Base-by-base conservation (phyloP, 148 eudicot species). In the Nepenthes gracilis region DNA sequence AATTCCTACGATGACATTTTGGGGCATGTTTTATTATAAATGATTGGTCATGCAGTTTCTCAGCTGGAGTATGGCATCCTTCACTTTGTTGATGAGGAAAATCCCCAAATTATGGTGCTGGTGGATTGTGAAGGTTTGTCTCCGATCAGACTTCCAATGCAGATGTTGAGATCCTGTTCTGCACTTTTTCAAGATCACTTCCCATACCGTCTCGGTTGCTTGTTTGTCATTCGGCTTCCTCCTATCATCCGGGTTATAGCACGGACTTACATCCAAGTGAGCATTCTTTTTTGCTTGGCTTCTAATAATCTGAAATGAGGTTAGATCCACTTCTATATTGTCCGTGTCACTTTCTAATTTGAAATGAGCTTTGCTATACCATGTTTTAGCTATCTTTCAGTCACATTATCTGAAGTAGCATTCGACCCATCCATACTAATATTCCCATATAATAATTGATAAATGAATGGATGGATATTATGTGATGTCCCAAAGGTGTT, bases 71-170 rank as follows among this genome's bases (percentile, higher is more conserved):
- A 79, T 58, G 98, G 95, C 34, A 72, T 84, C 59, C 76, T 88
- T 64, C 81, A 82, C 67, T 70, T 88, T 62, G 68, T 85, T 67
- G 81, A 84, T 67, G 66, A 58, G 58, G 74, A 71, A 79, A 79
- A 78, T 74, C 80, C 89, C 57, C 85, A 58, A 55, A 77, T 93
- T 67, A 77, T 83, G 69, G 96, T 86, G 43, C 67, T 88, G 72
- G 81, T 93, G 65, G 98, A 93, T 66, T 88, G 96, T 59, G 82
- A 85, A 70, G 95, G 91, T 64, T 68, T 86, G 65, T 79, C 96
- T 23, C 87, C 96, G 47, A 70, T 84, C 53, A 82, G 72, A 77
- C 58, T 86, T 68, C 98, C 96, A 50, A 74, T 88, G 91, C 86
- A 88, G 67, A 74, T 80, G 63, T 36, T 88, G 80, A 86, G 90